A percentile compares a stretch with the other conserved stretches of the same genome.
Conservation (phyloP, 2,329 filamentous ascomycete genomes). For the Trichoderma harzianum region DNA sequence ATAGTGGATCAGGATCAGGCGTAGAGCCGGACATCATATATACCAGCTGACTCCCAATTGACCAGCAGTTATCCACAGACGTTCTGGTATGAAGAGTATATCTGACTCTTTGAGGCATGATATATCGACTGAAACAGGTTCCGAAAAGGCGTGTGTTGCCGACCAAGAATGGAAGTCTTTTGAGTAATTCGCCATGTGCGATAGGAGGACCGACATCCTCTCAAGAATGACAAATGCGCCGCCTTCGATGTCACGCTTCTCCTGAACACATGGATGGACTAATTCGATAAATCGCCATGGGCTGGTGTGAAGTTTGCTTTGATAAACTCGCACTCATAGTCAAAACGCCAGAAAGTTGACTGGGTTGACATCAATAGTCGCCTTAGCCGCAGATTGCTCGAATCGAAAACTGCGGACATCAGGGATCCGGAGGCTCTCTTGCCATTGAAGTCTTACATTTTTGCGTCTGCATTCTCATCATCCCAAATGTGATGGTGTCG, state of each 20-base stretch:
- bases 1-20: slow-evolving; percentile 25
- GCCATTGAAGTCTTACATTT: not conserved
- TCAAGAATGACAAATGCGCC: not conserved
- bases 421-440: not conserved
- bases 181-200: not conserved
- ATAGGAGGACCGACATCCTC: not conserved
- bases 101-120: not conserved
- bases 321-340: not conserved
- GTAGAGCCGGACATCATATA: slow-evolving; percentile 11
- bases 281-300: not conserved
- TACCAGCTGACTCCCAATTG: not conserved
- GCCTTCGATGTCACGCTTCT: not conserved
- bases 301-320: not conserved
- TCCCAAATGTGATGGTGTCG: not conserved
- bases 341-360: not conserved
- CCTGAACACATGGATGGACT: not conserved
- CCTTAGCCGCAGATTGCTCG: not conserved
- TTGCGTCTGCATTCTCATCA: not conserved
- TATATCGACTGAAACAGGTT: not conserved
- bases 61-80: not conserved
- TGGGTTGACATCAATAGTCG: not conserved
- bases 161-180: not conserved
- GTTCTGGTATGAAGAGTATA: not conserved
- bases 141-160: not conserved
- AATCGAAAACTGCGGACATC: not conserved